Percentiles rank a stretch among this genome's conserved stretches.
phyloP scores from a whole-genome alignment of 257 asterid genomes.

The Euphrasia confusa region DNA sequence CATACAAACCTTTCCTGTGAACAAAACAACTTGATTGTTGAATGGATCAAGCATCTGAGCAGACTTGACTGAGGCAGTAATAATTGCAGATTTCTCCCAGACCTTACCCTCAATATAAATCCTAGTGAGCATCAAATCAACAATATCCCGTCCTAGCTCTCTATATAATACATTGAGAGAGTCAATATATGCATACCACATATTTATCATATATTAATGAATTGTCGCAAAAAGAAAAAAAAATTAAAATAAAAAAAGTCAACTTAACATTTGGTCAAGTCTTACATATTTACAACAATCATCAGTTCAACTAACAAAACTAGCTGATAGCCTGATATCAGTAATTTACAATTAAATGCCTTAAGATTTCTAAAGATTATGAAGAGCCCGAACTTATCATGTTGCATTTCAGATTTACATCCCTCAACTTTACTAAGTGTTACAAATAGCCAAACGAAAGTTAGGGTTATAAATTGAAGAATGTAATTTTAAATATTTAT shows the following conservation, averaged over 20 bases:
- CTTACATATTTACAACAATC: not conserved
- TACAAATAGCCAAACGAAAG: not conserved
- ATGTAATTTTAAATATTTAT: not conserved
- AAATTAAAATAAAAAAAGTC: not conserved
- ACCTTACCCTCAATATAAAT: slow-evolving; percentile 56
- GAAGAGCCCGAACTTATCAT: not conserved
- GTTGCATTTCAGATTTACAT: not conserved
- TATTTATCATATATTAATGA: slow-evolving; percentile 12
- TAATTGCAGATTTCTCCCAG: slow-evolving; percentile 59
- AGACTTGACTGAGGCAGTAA: slow-evolving; percentile 50
- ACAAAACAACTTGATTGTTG: slow-evolving; percentile 48
- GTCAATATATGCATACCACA: slow-evolving; percentile 13
- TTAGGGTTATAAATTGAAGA: not conserved
- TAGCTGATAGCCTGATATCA: not conserved
- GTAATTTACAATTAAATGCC: not conserved
- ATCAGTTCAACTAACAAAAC: not conserved
- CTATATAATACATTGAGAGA: slow-evolving; percentile 33
- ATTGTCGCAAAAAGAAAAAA: not conserved
- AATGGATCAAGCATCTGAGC: slow-evolving; percentile 63
- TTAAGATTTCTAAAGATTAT: not conserved
- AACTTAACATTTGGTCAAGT: not conserved
- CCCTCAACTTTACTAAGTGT: not conserved
- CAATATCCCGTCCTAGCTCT: slow-evolving; percentile 59
- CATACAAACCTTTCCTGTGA: slow-evolving; percentile 52
- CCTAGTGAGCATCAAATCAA: slow-evolving; percentile 49